These are phyloP conservation scores for Rhodotorula sp. DNA, from an alignment of 1,284 basidiomycete species.

Conservation along the genomic window DNA sequence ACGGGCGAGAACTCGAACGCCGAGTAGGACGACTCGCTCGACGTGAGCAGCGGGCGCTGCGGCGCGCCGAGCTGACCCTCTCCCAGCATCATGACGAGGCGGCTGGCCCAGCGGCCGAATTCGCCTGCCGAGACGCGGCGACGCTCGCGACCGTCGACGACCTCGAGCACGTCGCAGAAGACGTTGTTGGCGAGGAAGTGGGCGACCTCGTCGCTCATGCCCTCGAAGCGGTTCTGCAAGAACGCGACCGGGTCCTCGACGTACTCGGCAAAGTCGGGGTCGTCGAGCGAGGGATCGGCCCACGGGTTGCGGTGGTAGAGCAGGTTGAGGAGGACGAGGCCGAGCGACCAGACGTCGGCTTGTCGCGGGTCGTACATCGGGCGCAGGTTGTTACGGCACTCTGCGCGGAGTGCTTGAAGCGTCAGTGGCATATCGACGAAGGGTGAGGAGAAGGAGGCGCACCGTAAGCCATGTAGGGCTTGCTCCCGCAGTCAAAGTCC, in stretches of 20 bases:
- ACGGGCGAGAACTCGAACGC: constrained; percentile 33
- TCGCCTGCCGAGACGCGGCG: constrained; percentile 72
- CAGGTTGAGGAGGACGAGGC: constrained; percentile 98
- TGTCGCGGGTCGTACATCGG: constrained; percentile 89
- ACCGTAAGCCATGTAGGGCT: constrained; percentile 99
- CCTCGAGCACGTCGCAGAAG: constrained; percentile 75
- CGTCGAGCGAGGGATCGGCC: constrained; percentile 81
- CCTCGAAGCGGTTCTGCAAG: constrained; percentile 85
- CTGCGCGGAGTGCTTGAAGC: constrained; percentile 52
- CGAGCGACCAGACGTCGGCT: constrained; percentile 98
- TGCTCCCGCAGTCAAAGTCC: constrained; percentile 98
- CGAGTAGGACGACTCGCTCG: constrained; percentile 9
- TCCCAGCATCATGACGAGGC: constrained; percentile 63
- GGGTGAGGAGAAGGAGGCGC: constrained; percentile 45
- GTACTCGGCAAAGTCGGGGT: constrained; percentile 76
- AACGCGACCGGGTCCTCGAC: constrained; percentile 77
- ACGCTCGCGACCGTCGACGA: constrained; percentile 49
- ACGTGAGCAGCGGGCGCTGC: constrained; percentile 8
- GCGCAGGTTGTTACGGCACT: constrained; percentile 95
- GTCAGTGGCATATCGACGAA: neutral
- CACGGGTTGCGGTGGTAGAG: constrained; percentile 98
- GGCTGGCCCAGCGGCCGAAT: constrained; percentile 82
- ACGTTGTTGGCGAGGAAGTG: constrained; percentile 81
- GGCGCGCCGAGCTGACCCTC: constrained; percentile 9
- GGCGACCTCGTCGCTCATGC: constrained; percentile 84